These are phyloP conservation scores for Tuber microsphaerosporum DNA, from an alignment of 495 filamentous ascomycete species.

Conservation along the genomic window DNA sequence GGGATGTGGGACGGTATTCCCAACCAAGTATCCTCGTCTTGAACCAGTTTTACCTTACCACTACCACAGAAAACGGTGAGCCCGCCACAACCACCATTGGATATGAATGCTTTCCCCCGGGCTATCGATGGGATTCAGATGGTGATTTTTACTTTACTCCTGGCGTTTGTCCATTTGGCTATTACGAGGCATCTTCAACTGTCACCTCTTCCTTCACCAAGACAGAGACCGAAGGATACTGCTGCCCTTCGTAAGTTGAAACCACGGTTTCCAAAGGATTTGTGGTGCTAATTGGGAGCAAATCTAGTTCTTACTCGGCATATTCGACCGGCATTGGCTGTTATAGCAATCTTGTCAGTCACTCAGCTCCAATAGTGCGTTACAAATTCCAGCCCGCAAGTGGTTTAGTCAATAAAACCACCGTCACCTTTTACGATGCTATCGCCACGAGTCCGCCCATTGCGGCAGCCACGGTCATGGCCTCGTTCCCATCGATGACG, in stretches of 20 bases:
- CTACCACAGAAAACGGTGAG: neutral
- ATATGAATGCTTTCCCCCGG: neutral
- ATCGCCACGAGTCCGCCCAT: neutral
- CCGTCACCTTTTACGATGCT: slow-evolving; percentile 1
- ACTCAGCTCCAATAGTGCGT: neutral
- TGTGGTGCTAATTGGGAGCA: neutral
- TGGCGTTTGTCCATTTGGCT: neutral
- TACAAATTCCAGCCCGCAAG: neutral
- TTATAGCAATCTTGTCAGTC: neutral
- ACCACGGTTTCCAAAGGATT: neutral
- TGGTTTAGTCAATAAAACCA: neutral
- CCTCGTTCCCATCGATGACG: neutral
- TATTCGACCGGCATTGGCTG: neutral
- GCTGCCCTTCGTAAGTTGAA: neutral
- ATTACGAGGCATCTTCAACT: neutral
- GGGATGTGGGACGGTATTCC: neutral
- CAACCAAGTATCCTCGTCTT: neutral
- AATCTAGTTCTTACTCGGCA: neutral
- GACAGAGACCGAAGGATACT: neutral
- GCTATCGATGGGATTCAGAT: neutral
- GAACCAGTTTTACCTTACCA: neutral
- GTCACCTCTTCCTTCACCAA: neutral
- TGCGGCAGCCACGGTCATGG: neutral
- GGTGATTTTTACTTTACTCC: neutral
- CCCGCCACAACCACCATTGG: neutral